Evolutionary conservation across 345 rosid species (phyloP), one percentile per base, ranked within the genome.

Genomic region (Populus simonii): DNA sequence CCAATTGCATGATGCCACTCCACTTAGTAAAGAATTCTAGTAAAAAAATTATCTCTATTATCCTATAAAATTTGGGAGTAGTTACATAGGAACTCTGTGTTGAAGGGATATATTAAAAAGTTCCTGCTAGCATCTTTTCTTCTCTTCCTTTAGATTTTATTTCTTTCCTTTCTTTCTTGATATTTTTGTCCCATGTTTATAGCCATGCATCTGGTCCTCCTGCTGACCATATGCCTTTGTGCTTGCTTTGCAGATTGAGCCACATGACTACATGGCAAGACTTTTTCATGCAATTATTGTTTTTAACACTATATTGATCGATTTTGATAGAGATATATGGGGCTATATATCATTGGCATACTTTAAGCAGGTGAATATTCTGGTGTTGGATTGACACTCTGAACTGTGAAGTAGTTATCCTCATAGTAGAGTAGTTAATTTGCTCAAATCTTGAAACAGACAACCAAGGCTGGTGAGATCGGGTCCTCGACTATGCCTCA

Each of bases 401-500:
- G 62, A 55, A 22, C 4, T 45, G 41, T 18, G 33, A 33, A 53
- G 33, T 59, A 47, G 35, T 68, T 76, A 16, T 70, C 6, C 31
- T 74, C 31, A n/a, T 33, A 23, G 25, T 45, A 70, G 53, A 71
- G 55, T 66, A 72, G 22, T 39, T 23, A 73, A 15, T 10, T 75
- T 15, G 72, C 74, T 23, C 62, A 68, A n/a, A 36, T 27, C 72
- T 80, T 76, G 65, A 80, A 49, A 68, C 95, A 96, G 99, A 90
- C 76, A 85, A 92, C 97, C 20, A 96, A 89, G 85, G 93, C 91
- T 1, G 98, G 99, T 66, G 98, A 91, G 82, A 89, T 96, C 57
- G 97, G 98, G 36, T 96, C 98, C 22, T 94, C 98, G 33, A 93
- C 97, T 16, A 92, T 93, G 98, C 98, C 99, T 67, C 99, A 96